phyloP scores from a whole-genome alignment of 495 filamentous ascomycete species.

The Xylaria sp. region DNA sequence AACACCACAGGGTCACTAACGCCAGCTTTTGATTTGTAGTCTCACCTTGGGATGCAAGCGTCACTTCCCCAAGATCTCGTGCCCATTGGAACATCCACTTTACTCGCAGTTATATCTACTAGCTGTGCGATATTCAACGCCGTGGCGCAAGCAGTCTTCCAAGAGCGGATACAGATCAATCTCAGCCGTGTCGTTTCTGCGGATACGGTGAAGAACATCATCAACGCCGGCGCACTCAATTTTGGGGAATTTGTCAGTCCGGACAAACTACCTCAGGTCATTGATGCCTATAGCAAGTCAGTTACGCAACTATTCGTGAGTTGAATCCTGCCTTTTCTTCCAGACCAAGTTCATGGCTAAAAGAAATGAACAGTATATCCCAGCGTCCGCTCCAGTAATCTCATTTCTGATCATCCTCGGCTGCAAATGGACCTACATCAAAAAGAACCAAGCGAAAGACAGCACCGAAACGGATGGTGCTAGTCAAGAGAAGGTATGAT shows the following conservation, averaged over 20 bases:
- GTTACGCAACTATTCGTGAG: background rate
- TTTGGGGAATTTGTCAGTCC: background rate
- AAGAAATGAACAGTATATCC: background rate
- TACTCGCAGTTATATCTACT: background rate
- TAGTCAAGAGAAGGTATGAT: background rate
- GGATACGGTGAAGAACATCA: background rate
- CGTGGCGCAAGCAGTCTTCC: background rate
- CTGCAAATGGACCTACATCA: background rate
- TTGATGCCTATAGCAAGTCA: background rate
- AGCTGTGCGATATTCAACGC: background rate
- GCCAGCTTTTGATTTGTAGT: background rate
- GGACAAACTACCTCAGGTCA: background rate
- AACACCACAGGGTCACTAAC: background rate
- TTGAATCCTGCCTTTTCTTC: background rate
- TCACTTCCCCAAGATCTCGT: background rate
- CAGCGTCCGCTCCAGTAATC: background rate
- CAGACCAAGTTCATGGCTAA: background rate
- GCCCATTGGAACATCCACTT: background rate
- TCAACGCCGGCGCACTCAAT: background rate
- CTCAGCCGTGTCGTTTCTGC: background rate
- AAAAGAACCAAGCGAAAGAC: background rate
- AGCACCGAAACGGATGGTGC: background rate
- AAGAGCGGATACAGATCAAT: background rate
- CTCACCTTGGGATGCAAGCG: background rate
- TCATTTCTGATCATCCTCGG: background rate